phyloP scores from a whole-genome alignment of 805 yeast genomes.

The Wickerhamomyces bisporus region DNA sequence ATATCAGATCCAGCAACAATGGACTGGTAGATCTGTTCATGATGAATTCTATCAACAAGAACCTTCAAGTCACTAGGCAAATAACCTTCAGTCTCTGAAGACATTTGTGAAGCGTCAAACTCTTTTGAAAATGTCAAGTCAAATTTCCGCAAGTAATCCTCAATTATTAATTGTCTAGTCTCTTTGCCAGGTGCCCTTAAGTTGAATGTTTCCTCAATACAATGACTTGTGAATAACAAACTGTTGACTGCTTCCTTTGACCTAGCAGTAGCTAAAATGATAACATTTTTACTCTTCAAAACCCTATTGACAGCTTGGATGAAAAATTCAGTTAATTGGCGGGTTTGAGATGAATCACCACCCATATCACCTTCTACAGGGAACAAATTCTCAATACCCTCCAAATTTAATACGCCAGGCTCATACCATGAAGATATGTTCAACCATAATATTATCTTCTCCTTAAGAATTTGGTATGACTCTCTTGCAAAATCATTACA shows the following conservation, averaged over 20 bases:
- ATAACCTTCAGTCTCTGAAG: slow-evolving; percentile 81
- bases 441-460: slow-evolving; percentile 38
- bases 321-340: slow-evolving; percentile 62
- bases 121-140: slow-evolving; percentile 31
- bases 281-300: slow-evolving; percentile 36
- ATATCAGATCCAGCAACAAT: slow-evolving; percentile 8
- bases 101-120: slow-evolving; percentile 45
- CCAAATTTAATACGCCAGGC: slow-evolving; percentile 71
- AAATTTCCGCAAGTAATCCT: slow-evolving; percentile 18
- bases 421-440: slow-evolving; percentile 65
- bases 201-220: slow-evolving; percentile 57
- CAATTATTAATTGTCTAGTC: slow-evolving; percentile 45
- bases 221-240: slow-evolving; percentile 58
- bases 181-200: slow-evolving; percentile 67
- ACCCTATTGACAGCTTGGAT: slow-evolving; percentile 40
- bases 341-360: slow-evolving; percentile 50
- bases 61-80: slow-evolving; percentile 76
- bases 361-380: slow-evolving; percentile 55
- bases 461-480: slow-evolving; percentile 40
- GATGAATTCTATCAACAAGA: slow-evolving; percentile 64
- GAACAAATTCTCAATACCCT: slow-evolving; percentile 69
- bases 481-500: slow-evolving; percentile 58
- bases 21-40: slow-evolving; percentile 31
- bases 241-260: slow-evolving; percentile 64
- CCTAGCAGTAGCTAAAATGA: slow-evolving; percentile 57